phyloP scores from a whole-genome alignment of 768 basidiomycete genomes.

The Leccinum fibrillosum region DNA sequence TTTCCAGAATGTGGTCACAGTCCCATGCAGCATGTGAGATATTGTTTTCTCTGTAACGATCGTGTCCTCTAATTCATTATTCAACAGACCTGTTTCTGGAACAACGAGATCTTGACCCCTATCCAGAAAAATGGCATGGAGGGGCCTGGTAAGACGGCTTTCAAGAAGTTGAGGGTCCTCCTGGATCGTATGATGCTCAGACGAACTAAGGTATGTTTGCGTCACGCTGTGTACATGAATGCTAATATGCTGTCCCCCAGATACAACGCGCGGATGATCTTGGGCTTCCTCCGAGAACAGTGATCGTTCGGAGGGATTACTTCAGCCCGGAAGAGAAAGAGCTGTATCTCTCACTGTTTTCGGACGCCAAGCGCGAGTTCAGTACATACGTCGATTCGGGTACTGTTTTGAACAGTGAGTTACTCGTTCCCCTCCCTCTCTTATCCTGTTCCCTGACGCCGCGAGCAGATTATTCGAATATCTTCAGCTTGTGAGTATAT shows the following conservation, averaged over 20 bases:
- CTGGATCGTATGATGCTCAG: conserved; percentile 96
- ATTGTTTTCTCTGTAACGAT: background rate
- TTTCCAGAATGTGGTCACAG: conserved; percentile 75
- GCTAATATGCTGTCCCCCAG: conserved; percentile 34
- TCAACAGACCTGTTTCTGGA: conserved; percentile 88
- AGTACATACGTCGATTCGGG: conserved; percentile 87
- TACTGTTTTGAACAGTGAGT: conserved; percentile 88
- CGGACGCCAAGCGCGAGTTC: conserved; percentile 91
- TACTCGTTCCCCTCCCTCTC: background rate
- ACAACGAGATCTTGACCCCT: conserved; percentile 92
- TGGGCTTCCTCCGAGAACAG: conserved; percentile 88
- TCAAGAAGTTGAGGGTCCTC: conserved; percentile 88
- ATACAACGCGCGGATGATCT: conserved; percentile 95
- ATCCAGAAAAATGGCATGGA: conserved; percentile 88
- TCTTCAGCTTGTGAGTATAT: conserved; percentile 67
- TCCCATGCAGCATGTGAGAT: conserved; percentile 75
- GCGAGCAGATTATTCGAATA: conserved; percentile 77
- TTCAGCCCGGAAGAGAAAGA: conserved; percentile 99
- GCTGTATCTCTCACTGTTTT: conserved; percentile 85
- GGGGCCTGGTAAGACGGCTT: conserved; percentile 76
- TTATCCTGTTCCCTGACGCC: conserved; percentile 4
- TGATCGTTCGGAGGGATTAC: conserved; percentile 83
- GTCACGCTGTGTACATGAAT: background rate
- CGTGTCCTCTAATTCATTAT: conserved; percentile 4
- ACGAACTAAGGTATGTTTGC: conserved; percentile 63